Evolutionary conservation across 768 basidiomycete species (phyloP), one percentile per base, ranked within the genome.

Genomic region (Thelephora ganbajun): DNA sequence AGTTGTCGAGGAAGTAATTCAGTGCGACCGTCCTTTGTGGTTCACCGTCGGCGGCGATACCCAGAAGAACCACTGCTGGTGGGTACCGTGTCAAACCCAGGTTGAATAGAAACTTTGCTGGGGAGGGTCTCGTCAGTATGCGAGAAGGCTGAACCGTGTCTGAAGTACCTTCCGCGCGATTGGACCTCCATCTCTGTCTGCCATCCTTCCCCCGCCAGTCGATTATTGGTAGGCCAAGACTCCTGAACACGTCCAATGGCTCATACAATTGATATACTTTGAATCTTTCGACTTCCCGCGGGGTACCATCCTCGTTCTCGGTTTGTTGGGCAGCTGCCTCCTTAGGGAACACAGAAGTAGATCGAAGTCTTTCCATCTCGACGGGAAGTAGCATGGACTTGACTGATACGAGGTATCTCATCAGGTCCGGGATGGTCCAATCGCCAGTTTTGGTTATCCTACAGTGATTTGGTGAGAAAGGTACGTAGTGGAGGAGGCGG

Each of bases 171-270:
- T 96, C 93, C 23, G 91, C 89, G 0, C 90, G 90, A 9, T 72
- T 74, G 4, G 70, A 63, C 50, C 76, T 73, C 94, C 94, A 99
- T 60, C 83, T 91, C 1, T 66, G 65, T 50, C 78, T 69, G 22
- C n/a, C n/a, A n/a, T n/a, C n/a, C n/a, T n/a, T n/a, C n/a, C 67
- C 68, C 0, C 85, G 82, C 94, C 94, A 99, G 54, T 91, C 89
- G 37, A 98, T 69, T 2, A 96, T 59, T 2, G 93, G 90, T 19
- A 98, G 64, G 6, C 76, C 74, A 5, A 98, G 66, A 44, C 76
- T 69, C 12, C 88, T 73, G 47, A 92, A 77, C 2, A 71, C 67
- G 34, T 82, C 80, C 0, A 71, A 53, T 0, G 96, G 94, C 57
- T 97, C 94, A 56, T 93, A 97, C 3, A 99, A 69, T 47, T 88